Evolutionary conservation across 2,329 filamentous ascomycete genomes (phyloP).

Genomic region (Neonectria ditissima): DNA sequence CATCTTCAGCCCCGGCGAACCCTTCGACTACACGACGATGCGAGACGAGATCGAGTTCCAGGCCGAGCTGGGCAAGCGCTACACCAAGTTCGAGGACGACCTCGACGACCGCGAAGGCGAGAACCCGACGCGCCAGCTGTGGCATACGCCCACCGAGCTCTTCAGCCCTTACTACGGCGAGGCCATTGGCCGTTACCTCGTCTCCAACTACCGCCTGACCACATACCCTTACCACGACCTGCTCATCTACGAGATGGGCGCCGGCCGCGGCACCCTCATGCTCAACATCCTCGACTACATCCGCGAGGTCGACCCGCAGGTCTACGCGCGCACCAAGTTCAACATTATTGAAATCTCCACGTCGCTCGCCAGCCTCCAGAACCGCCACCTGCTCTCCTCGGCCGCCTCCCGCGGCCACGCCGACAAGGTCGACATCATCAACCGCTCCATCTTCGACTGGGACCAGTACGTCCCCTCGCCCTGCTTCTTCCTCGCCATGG

Average conservation of each 20-base stretch:
- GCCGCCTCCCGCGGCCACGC: constrained; percentile 80
- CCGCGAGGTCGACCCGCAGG: constrained; percentile 86
- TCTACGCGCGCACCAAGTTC: constrained; percentile 93
- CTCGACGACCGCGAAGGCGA: constrained; percentile 77
- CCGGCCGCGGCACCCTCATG: constrained; percentile 97
- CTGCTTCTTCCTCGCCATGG: constrained; percentile 97
- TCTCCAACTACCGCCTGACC: constrained; percentile 95
- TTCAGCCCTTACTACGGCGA: constrained; percentile 98
- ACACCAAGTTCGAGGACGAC: constrained; percentile 89
- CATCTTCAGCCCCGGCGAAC: constrained; percentile 92
- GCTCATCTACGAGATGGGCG: constrained; percentile 98
- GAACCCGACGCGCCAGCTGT: constrained; percentile 85
- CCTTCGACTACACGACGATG: constrained; percentile 87
- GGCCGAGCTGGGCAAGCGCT: constrained; percentile 78
- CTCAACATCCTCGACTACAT: constrained; percentile 98
- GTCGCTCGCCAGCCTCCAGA: constrained; percentile 82
- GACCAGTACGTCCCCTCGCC: constrained; percentile 86
- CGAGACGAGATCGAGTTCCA: constrained; percentile 90
- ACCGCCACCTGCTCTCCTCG: constrained; percentile 73
- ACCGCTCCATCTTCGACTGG: constrained; percentile 96
- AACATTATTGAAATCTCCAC: constrained; percentile 96
- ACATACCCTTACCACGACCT: constrained; percentile 96
- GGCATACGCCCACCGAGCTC: constrained; percentile 98
- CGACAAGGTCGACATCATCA: constrained; percentile 92
- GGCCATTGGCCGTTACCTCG: constrained; percentile 93